Evolutionary conservation across 2,329 filamentous ascomycete genomes (phyloP), one percentile per base, ranked within the genome.

Genomic region (Colletotrichum plurivorum): DNA sequence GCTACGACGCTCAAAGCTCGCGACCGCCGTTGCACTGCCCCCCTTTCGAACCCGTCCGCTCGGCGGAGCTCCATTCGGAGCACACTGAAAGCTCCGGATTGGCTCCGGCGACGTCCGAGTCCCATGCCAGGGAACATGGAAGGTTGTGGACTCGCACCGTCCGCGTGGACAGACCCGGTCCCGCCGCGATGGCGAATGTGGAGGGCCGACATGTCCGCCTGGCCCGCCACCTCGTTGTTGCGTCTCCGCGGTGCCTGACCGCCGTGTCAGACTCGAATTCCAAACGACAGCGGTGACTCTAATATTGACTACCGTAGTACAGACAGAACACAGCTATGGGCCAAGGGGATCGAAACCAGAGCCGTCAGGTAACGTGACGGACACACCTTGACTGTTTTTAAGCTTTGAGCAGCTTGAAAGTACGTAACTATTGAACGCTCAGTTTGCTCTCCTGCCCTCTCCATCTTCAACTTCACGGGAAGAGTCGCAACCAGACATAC

Each of bases 61-160:
- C 41, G 18, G 48, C 54, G 60, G 53, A 4, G n/a, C 31, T n/a
- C 25, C 41, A n/a, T 43, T 49, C 65, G 65, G 61, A 49, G 41
- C 54, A 45, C 8, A 22, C 27, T 31, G 18, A 27, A 49, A 31
- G 54, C 31, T 54, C 61, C 54, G 66, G 66, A 69, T 54, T 69
- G 61, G 66, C 61, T 20, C 54, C 66, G 66, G 61, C 54, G 41
- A 69, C 45, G 48, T 49, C 54, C 54, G 61, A 51, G 55, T 18
- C 22, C 36, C 56, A 10, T 41, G 22, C 20, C 25, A 65, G 49
- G 54, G 48, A 54, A 51, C 48, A 41, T 65, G 48, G 27, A 59
- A 43, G 22, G 3, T 46, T 36, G 54, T 48, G 54, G 46, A 31
- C 41, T 65, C 16, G 31, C 27, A 46, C 53, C 61, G 27, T 45